Evolutionary conservation across 768 basidiomycete species (phyloP).

Genomic region (Podaxis mareebaensis): DNA sequence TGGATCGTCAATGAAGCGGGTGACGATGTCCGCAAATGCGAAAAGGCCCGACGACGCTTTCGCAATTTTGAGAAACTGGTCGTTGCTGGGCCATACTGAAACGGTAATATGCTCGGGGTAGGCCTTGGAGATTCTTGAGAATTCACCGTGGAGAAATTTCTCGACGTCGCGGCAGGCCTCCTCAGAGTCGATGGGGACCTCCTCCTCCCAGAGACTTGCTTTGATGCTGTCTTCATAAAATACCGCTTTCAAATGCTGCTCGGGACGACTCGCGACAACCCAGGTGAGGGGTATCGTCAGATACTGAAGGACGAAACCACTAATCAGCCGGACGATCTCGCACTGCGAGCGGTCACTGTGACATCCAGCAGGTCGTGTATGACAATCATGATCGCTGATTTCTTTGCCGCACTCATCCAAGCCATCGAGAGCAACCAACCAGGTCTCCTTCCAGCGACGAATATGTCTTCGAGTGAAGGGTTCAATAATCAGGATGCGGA

Average conservation of each 20-base stretch:
- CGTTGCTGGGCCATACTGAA: constrained; percentile 21
- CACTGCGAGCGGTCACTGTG: constrained; percentile 14
- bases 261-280: constrained; percentile 29
- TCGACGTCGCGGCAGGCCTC: constrained; percentile 22
- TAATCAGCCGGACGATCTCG: constrained; percentile 20
- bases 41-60: constrained; percentile 27
- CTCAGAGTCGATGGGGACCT: no score
- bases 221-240: constrained; percentile 9
- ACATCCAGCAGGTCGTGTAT: not conserved
- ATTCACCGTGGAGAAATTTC: constrained; percentile 18
- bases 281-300: constrained; percentile 21
- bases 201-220: constrained; percentile 6
- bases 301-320: not conserved
- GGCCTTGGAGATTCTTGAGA: constrained; percentile 12
- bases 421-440: constrained; percentile 25
- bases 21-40: constrained; percentile 25
- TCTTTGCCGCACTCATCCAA: constrained; percentile 28
- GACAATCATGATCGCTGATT: no score
- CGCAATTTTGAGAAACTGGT: constrained; percentile 18
- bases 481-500: constrained; percentile 17
- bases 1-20: constrained; percentile 23
- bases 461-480: constrained; percentile 11
- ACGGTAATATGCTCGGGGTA: constrained; percentile 1
- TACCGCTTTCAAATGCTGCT: constrained; percentile 21
- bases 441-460: not conserved